These are phyloP conservation scores for Lodderomyces elongisporus DNA, from an alignment of 1,139 yeast genomes.

Conservation along the genomic window DNA sequence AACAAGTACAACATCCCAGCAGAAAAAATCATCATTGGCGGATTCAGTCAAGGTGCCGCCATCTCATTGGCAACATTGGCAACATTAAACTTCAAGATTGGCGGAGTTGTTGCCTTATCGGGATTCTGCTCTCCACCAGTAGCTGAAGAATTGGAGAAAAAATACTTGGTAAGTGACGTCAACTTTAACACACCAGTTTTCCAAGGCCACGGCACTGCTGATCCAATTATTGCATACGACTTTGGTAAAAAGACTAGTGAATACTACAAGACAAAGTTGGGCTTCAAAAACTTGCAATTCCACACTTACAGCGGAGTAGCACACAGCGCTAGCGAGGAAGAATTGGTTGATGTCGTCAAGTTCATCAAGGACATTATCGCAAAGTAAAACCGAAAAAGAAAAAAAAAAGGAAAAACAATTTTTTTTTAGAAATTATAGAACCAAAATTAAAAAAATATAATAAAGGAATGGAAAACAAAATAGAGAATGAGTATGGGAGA, in stretches of 20 bases:
- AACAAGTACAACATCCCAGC: constrained; percentile 56
- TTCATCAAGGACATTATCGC: constrained; percentile 36
- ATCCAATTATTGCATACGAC: constrained; percentile 54
- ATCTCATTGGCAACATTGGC: constrained; percentile 55
- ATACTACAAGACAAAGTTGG: constrained; percentile 40
- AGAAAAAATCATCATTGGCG: constrained; percentile 77
- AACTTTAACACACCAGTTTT: constrained; percentile 72
- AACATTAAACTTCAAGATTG: constrained; percentile 54
- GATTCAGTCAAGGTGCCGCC: constrained; percentile 94
- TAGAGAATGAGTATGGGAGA: no score
- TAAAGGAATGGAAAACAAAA: background rate
- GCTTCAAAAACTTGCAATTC: constrained; percentile 51
- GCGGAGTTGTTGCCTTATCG: constrained; percentile 72
- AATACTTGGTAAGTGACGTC: constrained; percentile 17
- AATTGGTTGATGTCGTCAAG: constrained; percentile 52
- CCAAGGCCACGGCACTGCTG: constrained; percentile 83
- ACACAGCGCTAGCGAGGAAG: constrained; percentile 66
- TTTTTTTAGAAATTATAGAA: background rate
- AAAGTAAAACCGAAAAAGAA: constrained; percentile 3
- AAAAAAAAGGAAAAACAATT: background rate
- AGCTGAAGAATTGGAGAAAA: constrained; percentile 31
- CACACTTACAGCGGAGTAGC: constrained; percentile 58
- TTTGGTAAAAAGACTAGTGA: constrained; percentile 48
- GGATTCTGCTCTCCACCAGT: constrained; percentile 61
- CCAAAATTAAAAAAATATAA: background rate